Evolutionary conservation across 2,329 filamentous ascomycete genomes (phyloP), one percentile per base, ranked within the genome.

Genomic region (Purpureocillium lavendulum): DNA sequence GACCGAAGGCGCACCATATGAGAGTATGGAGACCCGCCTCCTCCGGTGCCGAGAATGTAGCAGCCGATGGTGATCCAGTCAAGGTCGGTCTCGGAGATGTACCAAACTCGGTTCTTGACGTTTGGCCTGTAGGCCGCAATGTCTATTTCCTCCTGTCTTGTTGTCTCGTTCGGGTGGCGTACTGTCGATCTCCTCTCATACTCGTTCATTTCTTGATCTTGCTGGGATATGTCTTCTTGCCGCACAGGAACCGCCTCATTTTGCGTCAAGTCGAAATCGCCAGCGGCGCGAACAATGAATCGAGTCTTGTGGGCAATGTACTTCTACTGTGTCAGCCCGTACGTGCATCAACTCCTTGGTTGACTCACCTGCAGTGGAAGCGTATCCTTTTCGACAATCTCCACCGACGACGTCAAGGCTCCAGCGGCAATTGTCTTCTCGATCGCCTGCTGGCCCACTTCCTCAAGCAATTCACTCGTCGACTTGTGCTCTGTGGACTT

Each of bases 41-140:
- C 76, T 15, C 76, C 77, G 1, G 74, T 77, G 2, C 75, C 77
- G 0, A 82, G 64, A 38, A 82, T 73, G 45, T 78, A 78, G 50
- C 75, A 77, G 1, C 77, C 77, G 7, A 65, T 71, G 1, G 71
- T 58, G 28, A 81, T 71, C 61, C 71, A 80, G 24, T 61, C 55
- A 4, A 80, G 59, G 50, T 81, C 77, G 0, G 70, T 72, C 48
- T 80, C 74, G 10, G 64, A 73, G 30, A 81, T 55, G 40, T 69
- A 68, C 77, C 77, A 81, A 13, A 68, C 52, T 9, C 74, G 65
- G n/a, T 67, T 59, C 30, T 57, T 59, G 2, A 75, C 66, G 1
- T 62, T 62, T 2, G 77, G 77, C 4, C 55, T 62, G 50, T 78
- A 79, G 0, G 49, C 44, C 13, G 55, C 47, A 3, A 67, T 56